Evolutionary conservation across 1,139 yeast genomes (phyloP), one percentile per base, ranked within the genome.

Genomic region (Scheffersomyces stambukii): DNA sequence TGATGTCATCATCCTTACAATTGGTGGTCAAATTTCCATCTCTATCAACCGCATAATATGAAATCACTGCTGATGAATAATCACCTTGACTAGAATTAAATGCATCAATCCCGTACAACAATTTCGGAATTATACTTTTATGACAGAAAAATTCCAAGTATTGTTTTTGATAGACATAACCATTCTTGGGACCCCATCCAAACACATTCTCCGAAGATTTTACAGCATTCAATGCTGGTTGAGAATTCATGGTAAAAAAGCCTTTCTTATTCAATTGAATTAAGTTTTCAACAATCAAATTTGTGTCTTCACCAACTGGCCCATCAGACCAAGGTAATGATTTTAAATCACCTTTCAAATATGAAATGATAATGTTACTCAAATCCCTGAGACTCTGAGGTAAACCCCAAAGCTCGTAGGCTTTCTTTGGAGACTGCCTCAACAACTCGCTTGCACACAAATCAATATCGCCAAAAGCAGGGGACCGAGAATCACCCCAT

Each of bases 181-280:
- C 97, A 50, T 84, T 78, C 37, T 72, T 68, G 23, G 98, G 98
- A 18, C 98, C 98, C 98, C 98, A 91, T 6, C 98, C 98, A 45
- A 75, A 78, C 9, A 77, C 61, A 15, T 75, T 67, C 52, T 89
- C 85, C 29, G 70, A 68, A 12, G 96, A 86, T 35, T 65, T 68
- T 16, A 74, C 69, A 5, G 96, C 94, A 52, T 88, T 85, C 30
- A 89, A 77, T 23, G 91, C 79, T n/a, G 97, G 96, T 59, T 91
- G 98, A 5, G 96, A 89, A 58, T 89, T 91, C 53, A 89, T 75
- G 12, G 97, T 88, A 40, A 86, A 61, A 38, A 81, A 72, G 2
- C 89, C 88, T 19, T 71, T 66, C 34, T 61, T 43, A 57, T 88
- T 88, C 39, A 89, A 63, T 13, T 63, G 57, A 25, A 83, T 60